Conservation (phyloP, 306 rosid genomes). For the Sicyos edulis region DNA sequence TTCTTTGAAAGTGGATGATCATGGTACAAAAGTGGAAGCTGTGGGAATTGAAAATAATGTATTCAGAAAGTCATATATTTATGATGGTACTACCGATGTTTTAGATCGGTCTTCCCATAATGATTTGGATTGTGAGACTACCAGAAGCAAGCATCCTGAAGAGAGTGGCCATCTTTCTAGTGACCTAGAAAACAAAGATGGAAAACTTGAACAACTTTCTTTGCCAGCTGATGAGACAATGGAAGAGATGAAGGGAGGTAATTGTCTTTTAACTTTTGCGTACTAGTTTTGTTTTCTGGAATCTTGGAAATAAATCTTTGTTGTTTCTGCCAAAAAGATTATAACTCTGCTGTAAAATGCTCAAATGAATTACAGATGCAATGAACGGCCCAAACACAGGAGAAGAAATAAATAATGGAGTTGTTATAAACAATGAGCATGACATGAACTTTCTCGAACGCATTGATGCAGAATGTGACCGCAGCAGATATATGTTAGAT, state of each 20-base stretch:
- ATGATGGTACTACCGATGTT: conserved; percentile 29
- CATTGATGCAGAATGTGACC: conserved; percentile 35
- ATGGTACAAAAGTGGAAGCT: conserved; percentile 34
- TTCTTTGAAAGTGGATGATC: conserved; percentile 42
- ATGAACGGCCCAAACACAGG: conserved; percentile 44
- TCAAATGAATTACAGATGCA: conserved; percentile 34
- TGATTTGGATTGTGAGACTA: conserved; percentile 29
- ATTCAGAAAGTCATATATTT: conserved; percentile 26
- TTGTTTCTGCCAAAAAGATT: not conserved
- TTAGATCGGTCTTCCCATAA: conserved; percentile 34
- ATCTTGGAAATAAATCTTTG: conserved; percentile 16
- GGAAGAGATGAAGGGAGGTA: conserved; percentile 35
- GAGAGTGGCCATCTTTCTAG: conserved; percentile 36
- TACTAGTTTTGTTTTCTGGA: conserved; percentile 15
- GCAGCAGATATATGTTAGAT: conserved; percentile 32
- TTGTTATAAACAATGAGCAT: conserved; percentile 45
- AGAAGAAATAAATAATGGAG: conserved; percentile 47
- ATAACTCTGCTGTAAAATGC: conserved; percentile 29
- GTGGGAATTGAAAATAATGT: conserved; percentile 26
- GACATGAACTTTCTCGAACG: conserved; percentile 33
- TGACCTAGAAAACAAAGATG: conserved; percentile 39
- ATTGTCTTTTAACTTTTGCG: conserved; percentile 26
- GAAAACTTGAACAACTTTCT: conserved; percentile 32
- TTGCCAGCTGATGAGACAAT: conserved; percentile 21
- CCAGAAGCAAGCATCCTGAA: conserved; percentile 30